A percentile compares a stretch with the other conserved stretches of the same genome.
Conservation (phyloP, 768 basidiomycete species). For the Lactarius tabidus region DNA sequence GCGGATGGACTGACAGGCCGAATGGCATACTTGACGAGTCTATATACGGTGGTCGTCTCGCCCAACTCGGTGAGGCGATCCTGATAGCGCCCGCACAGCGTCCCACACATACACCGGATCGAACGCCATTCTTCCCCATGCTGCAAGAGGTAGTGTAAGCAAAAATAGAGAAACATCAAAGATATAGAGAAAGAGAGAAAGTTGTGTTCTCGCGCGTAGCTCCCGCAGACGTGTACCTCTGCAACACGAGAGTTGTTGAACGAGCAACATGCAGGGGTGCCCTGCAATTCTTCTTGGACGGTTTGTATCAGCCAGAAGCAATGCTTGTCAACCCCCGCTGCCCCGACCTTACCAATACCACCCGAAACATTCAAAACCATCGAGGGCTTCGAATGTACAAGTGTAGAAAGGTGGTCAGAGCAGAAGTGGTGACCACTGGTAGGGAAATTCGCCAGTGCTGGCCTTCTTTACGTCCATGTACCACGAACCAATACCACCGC, state of each 20-base stretch:
- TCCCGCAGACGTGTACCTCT: constrained; percentile 65
- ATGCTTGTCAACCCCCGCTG: constrained; percentile 35
- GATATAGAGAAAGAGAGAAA: constrained; percentile 25
- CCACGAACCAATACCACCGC: constrained; percentile 4
- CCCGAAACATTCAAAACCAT: constrained; percentile 45
- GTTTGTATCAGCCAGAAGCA: constrained; percentile 84
- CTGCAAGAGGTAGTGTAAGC: constrained; percentile 35
- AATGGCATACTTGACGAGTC: constrained; percentile 82
- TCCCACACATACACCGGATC: constrained; percentile 79
- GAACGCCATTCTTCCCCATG: constrained; percentile 58
- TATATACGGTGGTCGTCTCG: constrained; percentile 45
- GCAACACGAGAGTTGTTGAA: constrained; percentile 84
- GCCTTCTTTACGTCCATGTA: constrained; percentile 87
- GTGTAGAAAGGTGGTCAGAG: constrained; percentile 18
- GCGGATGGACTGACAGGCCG: constrained; percentile 57
- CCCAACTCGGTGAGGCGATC: constrained; percentile 39
- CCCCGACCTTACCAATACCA: constrained; percentile 27
- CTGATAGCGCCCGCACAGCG: constrained; percentile 68
- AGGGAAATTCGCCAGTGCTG: constrained; percentile 55
- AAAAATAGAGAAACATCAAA: constrained; percentile 15
- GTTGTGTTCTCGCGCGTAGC: constrained; percentile 90
- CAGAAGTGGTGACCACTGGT: constrained; percentile 54
- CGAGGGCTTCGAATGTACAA: constrained; percentile 48
- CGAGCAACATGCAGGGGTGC: constrained; percentile 40
- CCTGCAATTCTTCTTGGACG: constrained; percentile 68